Evolutionary conservation across 2,329 filamentous ascomycete genomes (phyloP).

Genomic region (Curvularia sp.): DNA sequence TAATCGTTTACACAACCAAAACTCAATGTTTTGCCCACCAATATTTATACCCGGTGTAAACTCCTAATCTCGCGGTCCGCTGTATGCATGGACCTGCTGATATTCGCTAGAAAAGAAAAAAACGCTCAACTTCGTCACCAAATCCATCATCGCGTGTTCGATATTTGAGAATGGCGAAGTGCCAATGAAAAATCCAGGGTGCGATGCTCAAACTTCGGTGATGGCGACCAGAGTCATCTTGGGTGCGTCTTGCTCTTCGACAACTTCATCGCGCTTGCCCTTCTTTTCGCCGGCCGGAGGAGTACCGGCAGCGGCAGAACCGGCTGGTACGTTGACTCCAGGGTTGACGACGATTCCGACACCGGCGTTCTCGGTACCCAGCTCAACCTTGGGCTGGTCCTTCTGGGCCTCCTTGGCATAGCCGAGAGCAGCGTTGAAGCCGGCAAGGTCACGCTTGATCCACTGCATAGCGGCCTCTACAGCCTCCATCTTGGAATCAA

Average conservation of each 20-base stretch:
- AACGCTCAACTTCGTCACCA: not conserved
- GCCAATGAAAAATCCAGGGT: not conserved
- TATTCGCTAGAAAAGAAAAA: not conserved
- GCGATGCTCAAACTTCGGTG: conserved; percentile 44
- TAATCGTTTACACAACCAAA: not conserved
- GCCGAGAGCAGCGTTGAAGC: conserved; percentile 58
- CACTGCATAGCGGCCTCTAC: conserved; percentile 46
- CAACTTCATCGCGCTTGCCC: conserved; percentile 41
- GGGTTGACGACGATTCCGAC: conserved; percentile 50
- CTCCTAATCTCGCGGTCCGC: not conserved
- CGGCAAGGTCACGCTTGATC: conserved; percentile 58
- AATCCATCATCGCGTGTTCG: not conserved
- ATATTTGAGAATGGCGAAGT: not conserved
- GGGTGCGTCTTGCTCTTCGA: conserved; percentile 41
- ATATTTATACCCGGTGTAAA: not conserved
- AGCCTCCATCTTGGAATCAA: conserved; percentile 39
- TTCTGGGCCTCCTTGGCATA: conserved; percentile 58
- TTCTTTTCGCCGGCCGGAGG: conserved; percentile 18
- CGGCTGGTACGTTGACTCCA: conserved; percentile 49
- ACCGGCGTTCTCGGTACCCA: conserved; percentile 58
- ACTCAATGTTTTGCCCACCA: not conserved
- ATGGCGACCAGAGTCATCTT: conserved; percentile 53
- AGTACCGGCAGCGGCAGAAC: conserved; percentile 49
- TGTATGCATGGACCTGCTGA: not conserved
- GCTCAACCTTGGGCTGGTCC: conserved; percentile 58